Conservation (phyloP, 2,329 filamentous ascomycete genomes). For the Gnomoniopsis sp. region DNA sequence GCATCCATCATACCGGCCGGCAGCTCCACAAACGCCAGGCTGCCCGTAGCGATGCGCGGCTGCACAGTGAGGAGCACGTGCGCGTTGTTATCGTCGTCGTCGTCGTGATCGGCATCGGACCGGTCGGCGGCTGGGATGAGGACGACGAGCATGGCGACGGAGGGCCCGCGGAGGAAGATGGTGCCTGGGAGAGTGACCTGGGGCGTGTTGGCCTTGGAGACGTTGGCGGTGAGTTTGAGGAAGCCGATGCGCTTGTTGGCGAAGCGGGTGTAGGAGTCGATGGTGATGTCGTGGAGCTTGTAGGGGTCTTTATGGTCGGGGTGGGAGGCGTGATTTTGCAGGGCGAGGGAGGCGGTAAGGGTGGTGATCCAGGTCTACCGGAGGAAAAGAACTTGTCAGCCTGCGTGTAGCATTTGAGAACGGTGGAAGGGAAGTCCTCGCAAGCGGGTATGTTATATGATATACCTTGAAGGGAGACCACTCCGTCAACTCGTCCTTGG, state of each 20-base stretch:
- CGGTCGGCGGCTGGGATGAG: too few relatives aligned
- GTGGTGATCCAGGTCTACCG: constrained; percentile 47
- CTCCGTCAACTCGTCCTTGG: constrained; percentile 39
- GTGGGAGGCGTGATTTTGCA: constrained; percentile 40
- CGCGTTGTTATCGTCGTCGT: constrained; percentile 46
- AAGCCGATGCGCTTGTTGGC: constrained; percentile 43
- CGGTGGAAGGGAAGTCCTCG: background rate
- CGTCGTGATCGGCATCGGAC: too few relatives aligned
- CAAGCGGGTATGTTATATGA: background rate
- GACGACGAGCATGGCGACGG: constrained; percentile 58
- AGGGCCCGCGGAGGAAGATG: constrained; percentile 57
- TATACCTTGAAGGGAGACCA: constrained; percentile 50
- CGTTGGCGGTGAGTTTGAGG: constrained; percentile 48
- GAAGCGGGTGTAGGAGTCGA: constrained; percentile 55
- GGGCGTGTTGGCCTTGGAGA: constrained; percentile 38
- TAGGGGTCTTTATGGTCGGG: constrained; percentile 55
- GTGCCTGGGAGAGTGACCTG: constrained; percentile 50
- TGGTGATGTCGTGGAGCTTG: constrained; percentile 42
- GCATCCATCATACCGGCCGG: constrained; percentile 63
- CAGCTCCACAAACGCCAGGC: constrained; percentile 55
- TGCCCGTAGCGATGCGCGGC: constrained; percentile 52
- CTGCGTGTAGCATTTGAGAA: background rate
- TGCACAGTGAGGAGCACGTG: constrained; percentile 59
- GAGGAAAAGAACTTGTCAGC: background rate
- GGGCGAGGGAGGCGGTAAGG: constrained; percentile 42